Conservation (phyloP, 129 eudicot genomes). For the Smallanthus sonchifolius region DNA sequence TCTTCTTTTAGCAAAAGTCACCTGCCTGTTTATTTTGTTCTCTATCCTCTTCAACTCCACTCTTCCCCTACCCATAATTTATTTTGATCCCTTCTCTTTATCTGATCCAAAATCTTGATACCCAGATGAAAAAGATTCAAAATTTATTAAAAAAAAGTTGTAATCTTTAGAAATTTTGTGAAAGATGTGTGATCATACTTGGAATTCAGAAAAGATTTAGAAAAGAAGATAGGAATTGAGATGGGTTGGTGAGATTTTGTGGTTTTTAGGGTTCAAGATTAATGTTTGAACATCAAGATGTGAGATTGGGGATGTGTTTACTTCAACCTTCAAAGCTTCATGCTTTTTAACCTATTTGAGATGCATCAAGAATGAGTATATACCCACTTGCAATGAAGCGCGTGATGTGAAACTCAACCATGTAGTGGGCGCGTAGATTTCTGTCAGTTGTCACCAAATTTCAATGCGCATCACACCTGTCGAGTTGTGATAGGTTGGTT, state of each 20-base stretch:
- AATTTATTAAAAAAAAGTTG: not conserved
- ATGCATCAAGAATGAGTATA: constrained; percentile 13
- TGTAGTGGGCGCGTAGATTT: constrained; percentile 16
- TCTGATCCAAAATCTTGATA: constrained; percentile 18
- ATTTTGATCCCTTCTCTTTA: not conserved
- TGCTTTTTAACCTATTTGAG: constrained; percentile 33
- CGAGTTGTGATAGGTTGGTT: constrained; percentile 10
- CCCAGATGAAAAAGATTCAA: not conserved
- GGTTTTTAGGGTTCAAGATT: constrained; percentile 21
- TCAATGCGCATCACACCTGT: constrained; percentile 26
- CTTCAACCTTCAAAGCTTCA: constrained; percentile 23
- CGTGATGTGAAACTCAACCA: constrained; percentile 6
- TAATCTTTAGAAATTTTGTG: not conserved
- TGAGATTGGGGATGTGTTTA: constrained; percentile 27
- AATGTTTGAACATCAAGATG: not conserved
- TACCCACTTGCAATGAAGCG: constrained; percentile 15
- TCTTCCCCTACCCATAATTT: constrained; percentile 45
- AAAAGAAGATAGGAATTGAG: constrained; percentile 5
- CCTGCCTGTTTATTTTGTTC: constrained; percentile 43
- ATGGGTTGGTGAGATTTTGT: constrained; percentile 2
- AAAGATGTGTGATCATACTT: not conserved
- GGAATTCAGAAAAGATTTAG: not conserved
- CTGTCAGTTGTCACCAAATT: constrained; percentile 15
- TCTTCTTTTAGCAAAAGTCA: constrained; percentile 56
- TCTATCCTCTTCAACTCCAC: constrained; percentile 50